Base-by-base conservation (phyloP, 2,329 filamentous ascomycete species). In the Mycosphaerella sp. region DNA sequence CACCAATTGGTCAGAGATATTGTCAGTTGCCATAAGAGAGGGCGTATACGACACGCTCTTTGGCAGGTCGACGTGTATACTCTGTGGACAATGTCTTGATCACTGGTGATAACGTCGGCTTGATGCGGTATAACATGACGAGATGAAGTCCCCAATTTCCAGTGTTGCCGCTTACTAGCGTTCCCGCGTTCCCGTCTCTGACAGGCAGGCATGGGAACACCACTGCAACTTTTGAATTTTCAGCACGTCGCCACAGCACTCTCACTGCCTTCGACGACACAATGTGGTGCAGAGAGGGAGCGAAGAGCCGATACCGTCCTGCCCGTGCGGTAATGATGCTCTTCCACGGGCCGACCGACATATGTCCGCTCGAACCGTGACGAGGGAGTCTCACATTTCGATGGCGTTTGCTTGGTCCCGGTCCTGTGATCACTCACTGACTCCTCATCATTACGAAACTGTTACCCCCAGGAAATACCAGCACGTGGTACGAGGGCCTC, bases 381-480 rank as follows among this genome's bases (percentile, higher is more conserved):
- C 14, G 16, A 21, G 39, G 21, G 39, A 16, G 39, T 41, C 39
- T 16, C 17, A 25, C 39, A 41, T 16, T 41, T 16, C 6, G 16
- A 25, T 25, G 39, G 21, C 13, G 3, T 21, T n/a, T 41, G 16
- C 39, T 5, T 25, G 39, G 39, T 41, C 39, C 39, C 12, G 39
- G 39, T 41, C 39, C 39, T 41, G 39, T 49, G 37, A 49, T 35
- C 27, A 17, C 6, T 34, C 5, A 34, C 30, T 34, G 30, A 34
- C 5, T 34, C 30, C 13, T 13, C 21, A 47, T 13, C 21, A 47
- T 52, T 47, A 52, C 50, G 50, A 47, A 47, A 44, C 39, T 43
- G 36, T 53, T 49, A 53, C 44, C 50, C 50, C 45, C 50, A 48
- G 39, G 34, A 48, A 47, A 49, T 35, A 40, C 18, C 40, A 40